phyloP scores from a whole-genome alignment of 2,329 filamentous ascomycete species.

The Trichoderma sp. region DNA sequence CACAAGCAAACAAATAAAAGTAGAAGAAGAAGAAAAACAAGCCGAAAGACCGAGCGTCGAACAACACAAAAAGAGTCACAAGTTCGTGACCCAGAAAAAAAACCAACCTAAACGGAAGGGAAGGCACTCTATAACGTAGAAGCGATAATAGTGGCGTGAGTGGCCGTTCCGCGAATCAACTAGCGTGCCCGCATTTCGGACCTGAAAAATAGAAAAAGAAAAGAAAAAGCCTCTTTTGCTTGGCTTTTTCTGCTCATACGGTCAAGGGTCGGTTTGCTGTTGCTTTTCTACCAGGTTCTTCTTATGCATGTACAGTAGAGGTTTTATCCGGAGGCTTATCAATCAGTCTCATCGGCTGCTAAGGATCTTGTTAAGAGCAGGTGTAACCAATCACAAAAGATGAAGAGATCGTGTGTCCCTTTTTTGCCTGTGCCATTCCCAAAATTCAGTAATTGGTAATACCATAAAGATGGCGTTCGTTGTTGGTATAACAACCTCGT shows the following conservation, averaged over 20 bases:
- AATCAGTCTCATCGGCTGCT: neutral
- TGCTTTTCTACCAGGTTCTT: too few species aligned
- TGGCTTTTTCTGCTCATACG: neutral
- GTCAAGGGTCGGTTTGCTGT: neutral
- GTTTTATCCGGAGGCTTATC: neutral
- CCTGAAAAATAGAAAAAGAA: neutral
- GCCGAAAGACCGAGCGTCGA: neutral
- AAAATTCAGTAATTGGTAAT: neutral
- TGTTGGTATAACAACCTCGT: neutral
- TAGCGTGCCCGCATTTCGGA: slow-evolving; percentile 15
- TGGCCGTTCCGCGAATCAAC: neutral
- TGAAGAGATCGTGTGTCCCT: neutral
- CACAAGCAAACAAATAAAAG: neutral
- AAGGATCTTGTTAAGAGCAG: neutral
- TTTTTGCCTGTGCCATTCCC: too few species aligned
- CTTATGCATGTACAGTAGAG: neutral
- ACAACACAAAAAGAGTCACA: neutral
- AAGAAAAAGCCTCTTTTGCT: neutral
- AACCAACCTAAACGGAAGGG: neutral
- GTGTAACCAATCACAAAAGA: neutral
- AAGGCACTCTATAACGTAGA: neutral
- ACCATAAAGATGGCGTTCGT: neutral
- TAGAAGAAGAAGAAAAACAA: neutral
- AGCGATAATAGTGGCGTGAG: neutral
- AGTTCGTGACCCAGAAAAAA: neutral